Conservation (phyloP, 208 protist species). For the Leptomonas pyrrhocoris region DNA sequence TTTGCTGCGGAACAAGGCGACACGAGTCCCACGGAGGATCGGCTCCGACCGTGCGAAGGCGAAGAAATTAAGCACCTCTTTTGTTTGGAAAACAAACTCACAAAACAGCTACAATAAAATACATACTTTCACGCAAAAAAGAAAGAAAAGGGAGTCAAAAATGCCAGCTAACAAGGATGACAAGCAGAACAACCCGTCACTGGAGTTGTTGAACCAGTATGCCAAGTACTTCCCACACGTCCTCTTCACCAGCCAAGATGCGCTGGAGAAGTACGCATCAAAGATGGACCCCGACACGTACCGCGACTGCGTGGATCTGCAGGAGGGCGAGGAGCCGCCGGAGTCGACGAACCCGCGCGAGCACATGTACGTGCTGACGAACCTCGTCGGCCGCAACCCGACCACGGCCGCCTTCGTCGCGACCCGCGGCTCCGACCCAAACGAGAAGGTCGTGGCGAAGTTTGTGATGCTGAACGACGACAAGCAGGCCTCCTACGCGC, state of each 20-base stretch:
- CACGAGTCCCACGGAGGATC: too few species aligned
- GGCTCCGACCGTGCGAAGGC: too few species aligned
- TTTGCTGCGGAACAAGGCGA: too few species aligned
- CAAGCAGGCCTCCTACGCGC: slow-evolving; percentile 81
- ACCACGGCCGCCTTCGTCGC: slow-evolving; percentile 87
- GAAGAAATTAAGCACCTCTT: too few species aligned
- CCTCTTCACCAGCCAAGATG: slow-evolving; percentile 70
- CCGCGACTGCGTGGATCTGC: slow-evolving; percentile 36
- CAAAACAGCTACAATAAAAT: too few species aligned
- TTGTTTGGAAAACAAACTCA: too few species aligned
- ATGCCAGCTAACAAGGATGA: slow-evolving; percentile 34
- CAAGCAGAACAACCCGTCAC: slow-evolving; percentile 32
- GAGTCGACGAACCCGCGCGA: slow-evolving; percentile 66
- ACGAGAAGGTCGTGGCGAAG: slow-evolving; percentile 81
- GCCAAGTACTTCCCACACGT: slow-evolving; percentile 82
- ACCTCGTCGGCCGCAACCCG: slow-evolving; percentile 81
- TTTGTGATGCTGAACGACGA: slow-evolving; percentile 88
- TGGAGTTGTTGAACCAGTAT: slow-evolving; percentile 79
- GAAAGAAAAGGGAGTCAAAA: neutral
- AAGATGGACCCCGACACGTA: slow-evolving; percentile 46
- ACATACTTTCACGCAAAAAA: too few species aligned
- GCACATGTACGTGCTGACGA: slow-evolving; percentile 85
- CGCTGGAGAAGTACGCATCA: slow-evolving; percentile 64
- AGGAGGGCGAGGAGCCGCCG: slow-evolving; percentile 74
- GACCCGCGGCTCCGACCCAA: slow-evolving; percentile 63